Base-by-base conservation (phyloP, 1,139 yeast genomes). In the Taphrina pruni region DNA sequence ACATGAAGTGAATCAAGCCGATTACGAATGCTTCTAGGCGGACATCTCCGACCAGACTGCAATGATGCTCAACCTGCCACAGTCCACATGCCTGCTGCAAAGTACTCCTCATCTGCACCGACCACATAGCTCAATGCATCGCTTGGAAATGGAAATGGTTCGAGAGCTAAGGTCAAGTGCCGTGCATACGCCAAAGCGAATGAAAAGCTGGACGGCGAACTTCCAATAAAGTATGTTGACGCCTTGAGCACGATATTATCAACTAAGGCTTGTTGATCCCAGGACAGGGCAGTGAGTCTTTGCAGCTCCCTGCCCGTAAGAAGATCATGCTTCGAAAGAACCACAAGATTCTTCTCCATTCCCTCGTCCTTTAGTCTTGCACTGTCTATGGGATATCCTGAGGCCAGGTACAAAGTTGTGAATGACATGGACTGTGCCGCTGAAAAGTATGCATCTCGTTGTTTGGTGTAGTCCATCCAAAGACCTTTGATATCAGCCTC, bases 151-250 rank as follows among this genome's bases (percentile, higher is more conserved):
- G 58, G 43, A 36, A 3, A 54, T 12, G 20, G 7, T 12, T 54
- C 58, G 9, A 14, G 7, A 45, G 39, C 26, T 17, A 11, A 2
- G 9, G 32, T 36, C 41, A 32, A n/a, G 21, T 54, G 58, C 7
- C 58, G 39, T 32, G 58, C 14, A 36, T 54, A 54, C 9, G 58
- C 58, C 58, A 54, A 36, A 3, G 39, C 58, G 43, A 54, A 54
- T 11, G 43, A 11, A n/a, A 54, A 54, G n/a, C 58, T 54, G 11
- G 58, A 54, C 12, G 58, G 58, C 17, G 43, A 35, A 6, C 26
- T 35, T 12, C 58, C 58, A 9, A 36, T 54, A 20, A 54, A 54
- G 43, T 12, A 54, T 14, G 58, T 54, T 17, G 58, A 54, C 32
- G 32, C 20, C 14, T 36, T 32, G 26, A 54, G 58, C 21, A 54